Conservation (phyloP, 176 grass and related monocot species). For the Aegilops tauschii region DNA sequence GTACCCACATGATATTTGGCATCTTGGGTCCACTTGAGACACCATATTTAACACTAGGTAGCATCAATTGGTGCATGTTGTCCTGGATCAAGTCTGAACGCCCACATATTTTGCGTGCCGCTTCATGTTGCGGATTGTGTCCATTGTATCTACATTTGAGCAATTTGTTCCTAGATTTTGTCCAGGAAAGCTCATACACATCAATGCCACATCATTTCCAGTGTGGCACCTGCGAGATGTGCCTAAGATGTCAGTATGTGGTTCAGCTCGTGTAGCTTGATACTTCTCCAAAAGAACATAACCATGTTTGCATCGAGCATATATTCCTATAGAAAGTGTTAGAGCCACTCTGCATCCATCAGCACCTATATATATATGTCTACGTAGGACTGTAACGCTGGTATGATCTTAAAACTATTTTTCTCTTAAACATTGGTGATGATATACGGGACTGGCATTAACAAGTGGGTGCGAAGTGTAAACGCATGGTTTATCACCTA, state of each 20-base stretch:
- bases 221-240: not conserved
- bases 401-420: not conserved
- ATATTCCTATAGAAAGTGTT: not conserved
- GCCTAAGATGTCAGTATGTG: not conserved
- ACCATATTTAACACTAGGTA: no score
- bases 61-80: no score
- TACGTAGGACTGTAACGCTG: not conserved
- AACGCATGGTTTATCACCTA: not conserved
- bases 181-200: not conserved
- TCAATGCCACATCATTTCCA: not conserved
- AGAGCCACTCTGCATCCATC: not conserved
- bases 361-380: not conserved
- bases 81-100: no score
- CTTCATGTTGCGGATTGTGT: no score
- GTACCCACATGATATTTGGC: no score
- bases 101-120: no score
- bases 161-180: not conserved
- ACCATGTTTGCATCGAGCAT: not conserved
- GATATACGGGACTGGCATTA: not conserved
- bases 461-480: not conserved
- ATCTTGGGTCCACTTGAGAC: no score
- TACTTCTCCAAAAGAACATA: not conserved
- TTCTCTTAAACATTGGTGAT: slow-evolving; percentile 6
- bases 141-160: not conserved
- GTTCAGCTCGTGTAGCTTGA: not conserved